Evolutionary conservation across 2,329 filamentous ascomycete genomes (phyloP).

Genomic region (Cercospora nicotianae): DNA sequence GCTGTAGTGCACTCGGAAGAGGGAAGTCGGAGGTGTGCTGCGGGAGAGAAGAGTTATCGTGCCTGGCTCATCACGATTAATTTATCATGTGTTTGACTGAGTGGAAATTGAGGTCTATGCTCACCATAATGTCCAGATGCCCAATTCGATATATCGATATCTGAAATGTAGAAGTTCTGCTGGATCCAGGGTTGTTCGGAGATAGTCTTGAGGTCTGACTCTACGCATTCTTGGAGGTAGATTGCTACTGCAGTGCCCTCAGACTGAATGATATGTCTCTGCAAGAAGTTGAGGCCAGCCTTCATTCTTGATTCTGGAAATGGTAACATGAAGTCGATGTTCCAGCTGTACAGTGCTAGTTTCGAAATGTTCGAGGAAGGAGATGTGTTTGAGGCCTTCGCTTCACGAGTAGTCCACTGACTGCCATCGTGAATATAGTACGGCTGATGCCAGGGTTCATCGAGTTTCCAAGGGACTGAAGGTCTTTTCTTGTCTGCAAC

Average conservation of each 20-base stretch:
- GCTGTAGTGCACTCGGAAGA: conserved; percentile 55
- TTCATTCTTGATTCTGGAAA: conserved; percentile 44
- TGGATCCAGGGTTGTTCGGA: conserved; percentile 50
- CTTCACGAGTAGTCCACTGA: conserved; percentile 21
- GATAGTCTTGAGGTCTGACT: conserved; percentile 49
- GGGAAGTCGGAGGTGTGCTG: conserved; percentile 45
- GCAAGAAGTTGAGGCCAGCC: conserved; percentile 44
- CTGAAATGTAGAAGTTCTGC: conserved; percentile 51
- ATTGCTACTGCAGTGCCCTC: conserved; percentile 42
- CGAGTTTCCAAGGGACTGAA: conserved; percentile 28
- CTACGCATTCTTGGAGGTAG: conserved; percentile 56
- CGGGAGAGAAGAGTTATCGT: conserved; percentile 55
- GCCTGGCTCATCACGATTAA: too few species aligned
- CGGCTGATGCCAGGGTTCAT: conserved; percentile 28
- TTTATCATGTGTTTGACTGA: too few species aligned
- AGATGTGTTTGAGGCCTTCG: background rate
- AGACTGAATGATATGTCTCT: conserved; percentile 14
- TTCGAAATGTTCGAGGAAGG: conserved; percentile 1
- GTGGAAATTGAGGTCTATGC: too few species aligned
- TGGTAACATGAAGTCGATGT: conserved; percentile 50
- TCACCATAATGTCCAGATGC: conserved; percentile 44
- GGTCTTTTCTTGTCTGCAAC: conserved; percentile 23
- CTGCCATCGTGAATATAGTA: conserved; percentile 19
- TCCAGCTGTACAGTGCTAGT: conserved; percentile 48
- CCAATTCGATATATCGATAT: conserved; percentile 50